Percentiles rank a stretch among this genome's conserved stretches.
These are phyloP conservation scores for Amborella trichopoda DNA, from an alignment of 164 flowering plant genomes.

Conservation along the genomic window DNA sequence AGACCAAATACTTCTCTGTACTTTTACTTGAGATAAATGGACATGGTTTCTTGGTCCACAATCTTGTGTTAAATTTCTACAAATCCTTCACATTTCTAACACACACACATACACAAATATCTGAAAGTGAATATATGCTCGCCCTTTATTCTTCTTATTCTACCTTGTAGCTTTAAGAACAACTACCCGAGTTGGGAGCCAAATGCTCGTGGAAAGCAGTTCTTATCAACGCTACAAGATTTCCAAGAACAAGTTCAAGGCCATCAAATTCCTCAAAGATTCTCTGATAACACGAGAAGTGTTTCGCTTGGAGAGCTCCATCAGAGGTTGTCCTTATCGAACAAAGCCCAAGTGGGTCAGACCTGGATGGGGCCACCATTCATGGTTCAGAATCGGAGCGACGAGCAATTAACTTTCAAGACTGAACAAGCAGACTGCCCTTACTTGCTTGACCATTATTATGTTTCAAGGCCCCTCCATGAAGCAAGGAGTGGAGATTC, in stretches of 20 bases:
- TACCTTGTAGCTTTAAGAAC: slow-evolving; percentile 61
- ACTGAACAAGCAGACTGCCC: slow-evolving; percentile 48
- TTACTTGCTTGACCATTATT: slow-evolving; percentile 86
- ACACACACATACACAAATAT: not conserved
- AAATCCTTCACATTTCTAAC: too few species aligned
- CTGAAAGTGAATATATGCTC: not conserved
- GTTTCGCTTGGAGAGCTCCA: too few species aligned
- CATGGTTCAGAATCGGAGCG: too few species aligned
- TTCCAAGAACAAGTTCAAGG: slow-evolving; percentile 46
- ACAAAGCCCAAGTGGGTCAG: slow-evolving; percentile 21
- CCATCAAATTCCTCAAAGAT: slow-evolving; percentile 16
- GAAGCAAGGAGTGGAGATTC: slow-evolving; percentile 6
- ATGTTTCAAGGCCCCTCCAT: slow-evolving; percentile 26
- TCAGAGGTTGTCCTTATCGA: slow-evolving; percentile 23
- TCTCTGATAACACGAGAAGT: slow-evolving; percentile 22
- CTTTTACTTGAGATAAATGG: not conserved
- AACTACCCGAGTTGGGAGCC: slow-evolving; percentile 89
- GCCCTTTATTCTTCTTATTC: not conserved
- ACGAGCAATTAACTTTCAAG: slow-evolving; percentile 21
- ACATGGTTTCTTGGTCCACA: too few species aligned
- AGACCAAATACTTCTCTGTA: not conserved
- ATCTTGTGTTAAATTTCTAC: too few species aligned
- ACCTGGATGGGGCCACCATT: slow-evolving; percentile 19
- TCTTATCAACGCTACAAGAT: slow-evolving; percentile 39
- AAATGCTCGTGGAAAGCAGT: slow-evolving; percentile 52